A percentile compares a stretch with the other conserved stretches of the same genome.
phyloP scores from a whole-genome alignment of 495 filamentous ascomycete species.

The Trichoderma gamsii region DNA sequence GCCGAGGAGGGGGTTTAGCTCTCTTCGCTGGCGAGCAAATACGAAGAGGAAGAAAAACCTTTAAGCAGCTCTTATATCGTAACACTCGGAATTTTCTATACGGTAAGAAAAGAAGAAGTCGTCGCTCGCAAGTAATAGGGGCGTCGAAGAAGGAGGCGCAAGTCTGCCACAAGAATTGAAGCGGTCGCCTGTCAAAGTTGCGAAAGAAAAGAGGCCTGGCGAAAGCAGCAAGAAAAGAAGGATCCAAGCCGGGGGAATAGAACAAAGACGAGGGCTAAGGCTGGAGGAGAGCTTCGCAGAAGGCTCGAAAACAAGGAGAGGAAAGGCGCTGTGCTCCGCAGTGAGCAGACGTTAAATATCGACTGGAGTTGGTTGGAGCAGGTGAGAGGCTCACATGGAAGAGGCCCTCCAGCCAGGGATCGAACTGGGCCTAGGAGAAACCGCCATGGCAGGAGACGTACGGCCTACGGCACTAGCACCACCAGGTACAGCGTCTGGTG shows the following conservation, averaged over 20 bases:
- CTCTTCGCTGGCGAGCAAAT: neutral
- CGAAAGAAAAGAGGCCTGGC: neutral
- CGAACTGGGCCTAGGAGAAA: neutral
- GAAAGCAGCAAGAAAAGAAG: neutral
- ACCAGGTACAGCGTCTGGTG: no score
- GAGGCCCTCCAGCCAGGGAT: neutral
- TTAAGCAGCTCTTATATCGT: neutral
- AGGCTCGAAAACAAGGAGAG: slow-evolving; percentile 8
- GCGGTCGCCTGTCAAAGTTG: neutral
- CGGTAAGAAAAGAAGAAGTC: neutral
- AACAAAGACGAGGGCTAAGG: neutral
- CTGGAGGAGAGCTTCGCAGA: slow-evolving; percentile 7
- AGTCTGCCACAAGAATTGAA: neutral
- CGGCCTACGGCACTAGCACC: no score
- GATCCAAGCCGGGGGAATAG: neutral
- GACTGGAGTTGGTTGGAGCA: neutral
- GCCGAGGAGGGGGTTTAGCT: neutral
- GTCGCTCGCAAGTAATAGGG: neutral
- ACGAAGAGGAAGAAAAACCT: neutral
- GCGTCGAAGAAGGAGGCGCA: neutral
- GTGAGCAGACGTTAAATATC: neutral
- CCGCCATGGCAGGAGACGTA: no score
- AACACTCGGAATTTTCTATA: neutral
- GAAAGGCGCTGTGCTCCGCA: slow-evolving; percentile 7
- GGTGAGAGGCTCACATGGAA: slow-evolving; percentile 9